Conservation (phyloP, 1,139 yeast genomes). For the Kluyveromyces sp. region DNA sequence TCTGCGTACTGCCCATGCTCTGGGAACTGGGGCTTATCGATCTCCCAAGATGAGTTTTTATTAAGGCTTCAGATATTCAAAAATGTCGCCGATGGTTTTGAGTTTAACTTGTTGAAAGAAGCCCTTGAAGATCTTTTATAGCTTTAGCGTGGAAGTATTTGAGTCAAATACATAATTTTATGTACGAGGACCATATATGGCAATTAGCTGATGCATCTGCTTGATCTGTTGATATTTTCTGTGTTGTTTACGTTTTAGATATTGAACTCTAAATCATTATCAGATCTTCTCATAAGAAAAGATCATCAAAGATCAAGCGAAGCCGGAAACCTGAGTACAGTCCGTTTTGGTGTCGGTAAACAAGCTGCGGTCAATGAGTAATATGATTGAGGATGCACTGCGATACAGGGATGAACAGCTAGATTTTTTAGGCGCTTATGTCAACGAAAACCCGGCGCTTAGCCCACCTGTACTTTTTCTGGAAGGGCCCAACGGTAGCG, state of each 20-base stretch:
- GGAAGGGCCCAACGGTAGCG: conserved; percentile 28
- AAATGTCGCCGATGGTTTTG: conserved; percentile 56
- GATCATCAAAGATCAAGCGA: too few relatives aligned
- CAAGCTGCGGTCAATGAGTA: too few relatives aligned
- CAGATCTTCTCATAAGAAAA: too few relatives aligned
- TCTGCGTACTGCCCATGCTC: conserved; percentile 79
- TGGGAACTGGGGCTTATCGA: conserved; percentile 70
- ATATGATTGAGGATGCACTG: conserved; percentile 12
- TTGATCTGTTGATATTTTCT: not conserved
- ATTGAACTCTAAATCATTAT: not conserved
- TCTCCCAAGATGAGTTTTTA: conserved; percentile 41
- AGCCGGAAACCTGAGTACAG: too few relatives aligned
- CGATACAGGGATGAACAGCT: conserved; percentile 24
- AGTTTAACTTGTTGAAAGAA: conserved; percentile 51
- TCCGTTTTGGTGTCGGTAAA: too few relatives aligned
- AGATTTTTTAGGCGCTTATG: conserved; percentile 17
- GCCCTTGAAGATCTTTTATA: conserved; percentile 34
- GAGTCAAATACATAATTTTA: too few relatives aligned
- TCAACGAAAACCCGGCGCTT: conserved; percentile 18
- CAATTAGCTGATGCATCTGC: too few relatives aligned
- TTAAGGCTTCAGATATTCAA: conserved; percentile 43
- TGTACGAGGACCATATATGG: not conserved
- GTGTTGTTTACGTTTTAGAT: not conserved
- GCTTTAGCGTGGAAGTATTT: too few relatives aligned
- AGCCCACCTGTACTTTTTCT: conserved; percentile 24